These are phyloP conservation scores for Tetrahymena thermophila DNA, from an alignment of 73 alveolate species.

Conservation along the genomic window DNA sequence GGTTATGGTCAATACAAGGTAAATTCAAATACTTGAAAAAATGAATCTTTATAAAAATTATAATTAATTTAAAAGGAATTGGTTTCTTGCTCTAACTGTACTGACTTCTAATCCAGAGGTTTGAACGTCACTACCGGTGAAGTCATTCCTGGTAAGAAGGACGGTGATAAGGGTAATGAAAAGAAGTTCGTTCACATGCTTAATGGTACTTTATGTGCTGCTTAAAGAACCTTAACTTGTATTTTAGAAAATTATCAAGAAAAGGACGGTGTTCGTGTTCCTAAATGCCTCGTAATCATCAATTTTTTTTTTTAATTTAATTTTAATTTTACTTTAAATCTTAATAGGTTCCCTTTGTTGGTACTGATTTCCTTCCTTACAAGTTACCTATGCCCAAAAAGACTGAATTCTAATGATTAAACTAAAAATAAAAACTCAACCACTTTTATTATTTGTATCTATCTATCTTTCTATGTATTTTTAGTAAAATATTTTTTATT, in stretches of 20 bases:
- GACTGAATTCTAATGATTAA: conserved; percentile 4
- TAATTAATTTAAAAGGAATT: conserved; percentile 77
- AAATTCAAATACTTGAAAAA: background rate
- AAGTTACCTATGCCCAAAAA: conserved; percentile 33
- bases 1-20: conserved; percentile 82
- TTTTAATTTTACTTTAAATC: background rate
- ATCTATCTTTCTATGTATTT: background rate
- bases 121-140: conserved; percentile 74
- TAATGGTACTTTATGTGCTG: conserved; percentile 97
- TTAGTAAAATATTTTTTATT: background rate
- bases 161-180: conserved; percentile 47
- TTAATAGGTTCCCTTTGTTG: conserved; percentile 27
- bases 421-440: background rate
- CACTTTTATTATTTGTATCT: background rate
- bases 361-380: conserved; percentile 41
- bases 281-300: conserved; percentile 60
- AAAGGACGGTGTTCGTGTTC: conserved; percentile 88
- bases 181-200: conserved; percentile 95
- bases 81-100: conserved; percentile 98
- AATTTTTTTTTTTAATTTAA: background rate
- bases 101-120: conserved; percentile 96
- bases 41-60: background rate
- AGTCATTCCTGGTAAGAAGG: conserved; percentile 50
- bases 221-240: conserved; percentile 96
- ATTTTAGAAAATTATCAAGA: conserved; percentile 97